Conservation (phyloP, 768 basidiomycete species). For the Strobilomyces confusus region DNA sequence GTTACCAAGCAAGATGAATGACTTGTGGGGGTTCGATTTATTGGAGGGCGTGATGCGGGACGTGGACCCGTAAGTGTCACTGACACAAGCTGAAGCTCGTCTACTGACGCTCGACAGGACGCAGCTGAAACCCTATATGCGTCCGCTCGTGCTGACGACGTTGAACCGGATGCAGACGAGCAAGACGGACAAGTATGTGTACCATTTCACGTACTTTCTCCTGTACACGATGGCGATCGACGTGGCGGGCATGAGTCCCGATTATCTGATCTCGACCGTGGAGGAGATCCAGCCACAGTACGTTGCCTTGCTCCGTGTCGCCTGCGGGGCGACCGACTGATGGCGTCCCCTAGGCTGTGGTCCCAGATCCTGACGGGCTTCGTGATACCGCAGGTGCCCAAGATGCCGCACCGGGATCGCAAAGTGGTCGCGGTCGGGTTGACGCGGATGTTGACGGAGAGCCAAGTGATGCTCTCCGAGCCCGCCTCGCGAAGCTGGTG, state of each 20-base stretch:
- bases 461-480: slow-evolving; percentile 61
- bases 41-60: slow-evolving; percentile 70
- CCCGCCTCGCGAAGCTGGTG: slow-evolving; percentile 67
- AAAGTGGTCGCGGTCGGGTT: slow-evolving; percentile 82
- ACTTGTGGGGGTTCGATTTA: slow-evolving; percentile 89
- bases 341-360: slow-evolving; percentile 55
- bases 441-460: slow-evolving; percentile 73
- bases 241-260: slow-evolving; percentile 69
- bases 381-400: slow-evolving; percentile 74
- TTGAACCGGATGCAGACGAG: slow-evolving; percentile 82
- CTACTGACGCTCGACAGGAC: slow-evolving; percentile 37
- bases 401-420: slow-evolving; percentile 76
- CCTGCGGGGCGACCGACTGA: not conserved
- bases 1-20: slow-evolving; percentile 83
- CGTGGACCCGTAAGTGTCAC: slow-evolving; percentile 65
- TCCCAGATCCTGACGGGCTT: slow-evolving; percentile 73
- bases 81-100: too few relatives aligned
- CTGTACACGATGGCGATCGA: slow-evolving; percentile 73
- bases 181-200: slow-evolving; percentile 86
- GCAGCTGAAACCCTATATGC: slow-evolving; percentile 68
- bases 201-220: slow-evolving; percentile 77
- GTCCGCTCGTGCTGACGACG: slow-evolving; percentile 69
- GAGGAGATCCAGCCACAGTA: slow-evolving; percentile 86
- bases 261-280: slow-evolving; percentile 71
- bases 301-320: not conserved